These are phyloP conservation scores for Suillus paluster DNA, from an alignment of 768 basidiomycete genomes.

Conservation along the genomic window DNA sequence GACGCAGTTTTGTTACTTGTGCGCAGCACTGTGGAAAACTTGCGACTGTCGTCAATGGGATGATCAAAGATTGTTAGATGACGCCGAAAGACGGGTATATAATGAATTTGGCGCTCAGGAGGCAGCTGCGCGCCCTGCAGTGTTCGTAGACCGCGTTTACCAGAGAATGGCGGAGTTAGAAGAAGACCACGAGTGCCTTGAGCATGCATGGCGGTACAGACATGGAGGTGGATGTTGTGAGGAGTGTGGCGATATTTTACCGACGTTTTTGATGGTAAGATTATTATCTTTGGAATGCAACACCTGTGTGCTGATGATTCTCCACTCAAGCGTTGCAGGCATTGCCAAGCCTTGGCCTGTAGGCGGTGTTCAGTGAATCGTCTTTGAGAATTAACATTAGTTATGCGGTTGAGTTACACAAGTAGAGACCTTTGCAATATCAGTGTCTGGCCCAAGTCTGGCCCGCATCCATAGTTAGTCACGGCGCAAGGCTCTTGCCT, in stretches of 20 bases:
- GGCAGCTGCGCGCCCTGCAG: conserved; percentile 18
- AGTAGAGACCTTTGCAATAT: not conserved
- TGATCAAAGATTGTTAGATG: conserved; percentile 43
- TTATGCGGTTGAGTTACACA: not conserved
- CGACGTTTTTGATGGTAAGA: conserved; percentile 52
- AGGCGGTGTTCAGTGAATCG: conserved; percentile 33
- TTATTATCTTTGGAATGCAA: not conserved
- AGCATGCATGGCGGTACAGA: conserved; percentile 49
- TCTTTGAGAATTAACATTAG: conserved; percentile 11
- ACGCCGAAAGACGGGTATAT: conserved; percentile 27
- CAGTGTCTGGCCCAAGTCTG: not conserved
- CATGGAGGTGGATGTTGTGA: conserved; percentile 51
- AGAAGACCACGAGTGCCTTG: conserved; percentile 56
- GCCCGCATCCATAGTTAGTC: not conserved
- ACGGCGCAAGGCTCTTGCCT: conserved; percentile 5
- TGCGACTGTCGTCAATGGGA: conserved; percentile 71
- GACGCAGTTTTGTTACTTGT: conserved; percentile 67
- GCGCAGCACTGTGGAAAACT: conserved; percentile 63
- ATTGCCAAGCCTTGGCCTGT: conserved; percentile 29
- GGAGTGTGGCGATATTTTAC: conserved; percentile 45
- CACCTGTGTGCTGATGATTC: not conserved
- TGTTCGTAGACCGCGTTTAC: conserved; percentile 23
- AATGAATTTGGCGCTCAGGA: conserved; percentile 26
- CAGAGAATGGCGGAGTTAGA: conserved; percentile 43
- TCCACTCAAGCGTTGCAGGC: conserved; percentile 22